These are phyloP conservation scores for Aspergillus ibericus DNA, from an alignment of 2,329 filamentous ascomycete genomes.

Conservation along the genomic window DNA sequence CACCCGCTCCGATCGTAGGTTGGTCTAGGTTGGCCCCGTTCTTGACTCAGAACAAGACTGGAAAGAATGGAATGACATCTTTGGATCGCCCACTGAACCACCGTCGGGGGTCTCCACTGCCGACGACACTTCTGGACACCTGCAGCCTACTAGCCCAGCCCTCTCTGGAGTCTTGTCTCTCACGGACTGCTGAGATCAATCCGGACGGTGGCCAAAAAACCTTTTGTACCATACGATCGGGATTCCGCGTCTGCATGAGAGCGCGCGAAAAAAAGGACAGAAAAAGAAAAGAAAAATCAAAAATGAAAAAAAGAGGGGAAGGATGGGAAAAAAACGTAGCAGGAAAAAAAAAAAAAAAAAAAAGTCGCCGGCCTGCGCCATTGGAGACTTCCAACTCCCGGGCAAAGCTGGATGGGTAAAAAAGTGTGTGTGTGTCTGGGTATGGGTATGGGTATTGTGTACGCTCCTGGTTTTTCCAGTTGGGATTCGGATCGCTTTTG, in stretches of 20 bases:
- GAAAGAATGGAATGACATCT: not conserved
- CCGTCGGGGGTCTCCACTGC: constrained; percentile 15
- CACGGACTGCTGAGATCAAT: constrained; percentile 24
- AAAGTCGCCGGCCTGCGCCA: constrained; percentile 5
- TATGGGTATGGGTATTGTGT: not conserved
- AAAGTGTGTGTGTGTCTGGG: not conserved
- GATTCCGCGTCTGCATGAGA: constrained; percentile 20
- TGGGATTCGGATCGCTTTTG: not conserved
- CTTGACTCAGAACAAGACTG: not conserved
- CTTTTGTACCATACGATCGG: constrained; percentile 27
- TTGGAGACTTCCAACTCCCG: not conserved
- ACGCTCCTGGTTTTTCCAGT: not conserved
- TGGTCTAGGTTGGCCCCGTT: constrained; percentile 6
- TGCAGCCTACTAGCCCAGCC: constrained; percentile 21
- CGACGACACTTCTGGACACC: constrained; percentile 25
- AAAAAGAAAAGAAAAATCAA: constrained; percentile 2
- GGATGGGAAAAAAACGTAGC: not conserved
- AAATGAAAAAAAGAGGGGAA: too few species aligned
- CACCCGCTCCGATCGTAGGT: not conserved
- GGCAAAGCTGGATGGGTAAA: not conserved
- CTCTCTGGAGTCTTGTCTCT: not conserved
- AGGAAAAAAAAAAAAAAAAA: not conserved
- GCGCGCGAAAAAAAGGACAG: not conserved
- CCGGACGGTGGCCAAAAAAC: constrained; percentile 19
- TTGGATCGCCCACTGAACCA: not conserved